Percentiles rank a stretch among this genome's conserved stretches.
These are phyloP conservation scores for Mitragyna speciosa DNA, from an alignment of 257 asterid genomes.

Conservation along the genomic window DNA sequence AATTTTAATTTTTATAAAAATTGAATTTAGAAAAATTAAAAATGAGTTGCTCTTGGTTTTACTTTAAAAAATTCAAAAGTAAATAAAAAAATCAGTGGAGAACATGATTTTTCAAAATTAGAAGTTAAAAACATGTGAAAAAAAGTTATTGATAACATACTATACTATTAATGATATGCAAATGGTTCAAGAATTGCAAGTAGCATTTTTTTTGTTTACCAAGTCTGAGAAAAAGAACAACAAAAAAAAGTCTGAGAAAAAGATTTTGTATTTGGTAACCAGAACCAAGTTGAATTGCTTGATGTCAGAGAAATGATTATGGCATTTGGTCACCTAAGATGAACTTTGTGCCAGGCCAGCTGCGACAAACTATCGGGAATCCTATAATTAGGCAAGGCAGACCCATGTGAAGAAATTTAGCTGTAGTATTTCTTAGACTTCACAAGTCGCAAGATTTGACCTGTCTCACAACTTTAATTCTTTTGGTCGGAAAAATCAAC, in stretches of 20 bases:
- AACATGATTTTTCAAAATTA: too few species aligned
- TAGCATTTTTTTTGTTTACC: neutral
- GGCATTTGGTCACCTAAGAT: conserved; percentile 36
- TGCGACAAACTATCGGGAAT: neutral
- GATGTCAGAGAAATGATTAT: conserved; percentile 7
- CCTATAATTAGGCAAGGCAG: conserved; percentile 18
- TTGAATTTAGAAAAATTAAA: too few species aligned
- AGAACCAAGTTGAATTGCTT: neutral
- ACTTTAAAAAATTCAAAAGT: too few species aligned
- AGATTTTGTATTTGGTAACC: neutral
- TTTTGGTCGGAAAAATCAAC: neutral
- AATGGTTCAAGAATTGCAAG: neutral
- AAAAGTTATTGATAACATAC: too few species aligned
- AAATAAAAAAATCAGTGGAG: too few species aligned
- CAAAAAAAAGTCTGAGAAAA: too few species aligned
- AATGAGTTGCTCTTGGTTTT: too few species aligned
- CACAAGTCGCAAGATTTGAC: neutral
- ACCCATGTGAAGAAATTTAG: conserved; percentile 10
- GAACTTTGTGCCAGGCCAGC: neutral
- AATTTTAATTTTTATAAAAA: too few species aligned
- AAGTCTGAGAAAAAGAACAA: too few species aligned
- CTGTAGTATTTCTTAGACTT: neutral
- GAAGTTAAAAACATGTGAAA: too few species aligned
- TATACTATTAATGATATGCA: neutral
- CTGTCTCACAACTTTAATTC: neutral